Evolutionary conservation across 148 eudicot genomes (phyloP).

Genomic region (Mesembryanthemum crystallinum): DNA sequence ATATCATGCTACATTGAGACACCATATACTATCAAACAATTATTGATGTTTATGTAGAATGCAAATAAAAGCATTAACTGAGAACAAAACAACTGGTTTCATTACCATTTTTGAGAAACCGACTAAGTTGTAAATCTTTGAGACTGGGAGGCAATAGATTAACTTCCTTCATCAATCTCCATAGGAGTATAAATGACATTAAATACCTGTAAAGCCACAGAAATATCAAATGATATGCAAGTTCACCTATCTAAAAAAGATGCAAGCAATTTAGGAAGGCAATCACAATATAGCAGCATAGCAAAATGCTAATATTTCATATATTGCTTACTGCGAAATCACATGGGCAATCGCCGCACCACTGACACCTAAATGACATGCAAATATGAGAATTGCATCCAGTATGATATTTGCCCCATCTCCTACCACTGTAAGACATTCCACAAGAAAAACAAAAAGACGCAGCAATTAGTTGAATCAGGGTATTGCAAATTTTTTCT

Average conservation of each 20-base stretch:
- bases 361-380: slow-evolving; percentile 63
- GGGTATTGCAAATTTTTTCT: too few relatives aligned
- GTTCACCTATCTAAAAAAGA: not conserved
- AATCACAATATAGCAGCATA: not conserved
- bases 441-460: not conserved
- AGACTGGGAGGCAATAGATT: slow-evolving; percentile 65
- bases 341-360: slow-evolving; percentile 99
- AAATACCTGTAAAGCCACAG: slow-evolving; percentile 50
- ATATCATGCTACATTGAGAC: too few relatives aligned
- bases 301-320: not conserved
- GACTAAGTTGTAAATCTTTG: slow-evolving; percentile 64
- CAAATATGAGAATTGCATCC: slow-evolving; percentile 85
- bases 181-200: slow-evolving; percentile 63
- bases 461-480: not conserved
- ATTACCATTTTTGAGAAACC: slow-evolving; percentile 83
- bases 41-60: too few relatives aligned
- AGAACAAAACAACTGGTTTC: not conserved
- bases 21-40: too few relatives aligned
- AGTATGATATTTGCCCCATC: slow-evolving; percentile 73
- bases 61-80: too few relatives aligned
- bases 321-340: slow-evolving; percentile 72
- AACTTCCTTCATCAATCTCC: slow-evolving; percentile 67
- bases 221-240: not conserved
- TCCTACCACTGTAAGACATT: slow-evolving; percentile 56
- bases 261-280: not conserved